Base-by-base conservation (phyloP, 176 grass and related monocot genomes). In the Triticum monococcum region DNA sequence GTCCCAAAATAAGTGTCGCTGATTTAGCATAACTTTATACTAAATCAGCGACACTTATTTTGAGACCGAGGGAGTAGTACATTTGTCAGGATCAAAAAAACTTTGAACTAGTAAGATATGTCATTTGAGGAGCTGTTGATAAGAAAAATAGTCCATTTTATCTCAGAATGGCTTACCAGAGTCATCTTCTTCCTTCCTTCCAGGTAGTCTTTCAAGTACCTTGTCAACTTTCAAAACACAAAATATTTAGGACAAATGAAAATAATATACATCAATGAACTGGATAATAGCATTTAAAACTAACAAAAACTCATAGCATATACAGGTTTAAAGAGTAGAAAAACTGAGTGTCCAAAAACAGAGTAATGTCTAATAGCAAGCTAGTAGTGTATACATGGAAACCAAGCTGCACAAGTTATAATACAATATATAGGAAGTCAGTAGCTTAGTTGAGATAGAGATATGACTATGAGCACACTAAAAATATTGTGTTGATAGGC, bases 171-270 rank as follows among this genome's bases (percentile, higher is more conserved):
- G 41, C 82, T 37, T 95, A 98, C 93, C 93, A 98, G 80, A 61
- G 93, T 93, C 95, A 98, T 98, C 74, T 84, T 85, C 72, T 98
- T 95, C 86, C 83, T 95, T 56, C 95, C 95, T 87, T 98, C 95
- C 41, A 98, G 87, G 85, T 92, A 93, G 78, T 98, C 95, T 84
- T 87, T 92, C 84, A 98, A 90, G 74, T 98, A 98, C 83, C 89
- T 93, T 25, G 95, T 98, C 91, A 98, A 84, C 95, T 98, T 65
- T 81, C 16, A 85, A 88, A 84, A 81, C 71, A 48, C 13, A 89
- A 52, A 69, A 66, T 38, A 46, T 60, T 83, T 66, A 83, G 57
- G 68, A 59, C 6, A 38, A 61, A 14, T 9, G 2, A 64, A 69
- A 80, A 18, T 24, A 81, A 68, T 30, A 9, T 18, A n/a, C 31